A percentile compares a stretch with the other conserved stretches of the same genome.
Conservation (phyloP, 2,329 filamentous ascomycete species). For the Colletotrichum sp. region DNA sequence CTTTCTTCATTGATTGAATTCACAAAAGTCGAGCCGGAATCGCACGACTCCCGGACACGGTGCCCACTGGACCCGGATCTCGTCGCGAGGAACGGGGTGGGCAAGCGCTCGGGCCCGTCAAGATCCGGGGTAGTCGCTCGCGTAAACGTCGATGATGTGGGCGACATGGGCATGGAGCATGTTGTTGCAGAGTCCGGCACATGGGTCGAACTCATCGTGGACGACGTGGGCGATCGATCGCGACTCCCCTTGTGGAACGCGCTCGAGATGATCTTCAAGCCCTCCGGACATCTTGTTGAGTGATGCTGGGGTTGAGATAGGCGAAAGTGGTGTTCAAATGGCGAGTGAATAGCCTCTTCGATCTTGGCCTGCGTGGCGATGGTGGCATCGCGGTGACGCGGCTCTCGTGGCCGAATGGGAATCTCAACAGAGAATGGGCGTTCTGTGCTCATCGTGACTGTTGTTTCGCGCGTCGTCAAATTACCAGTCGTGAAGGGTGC, state of each 20-base stretch:
- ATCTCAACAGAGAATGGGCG: constrained; percentile 9
- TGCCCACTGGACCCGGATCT: constrained; percentile 4
- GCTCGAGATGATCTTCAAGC: constrained; percentile 16
- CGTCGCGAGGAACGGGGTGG: constrained; percentile 10
- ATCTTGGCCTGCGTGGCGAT: not conserved
- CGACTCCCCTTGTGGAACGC: constrained; percentile 5
- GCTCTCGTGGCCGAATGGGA: constrained; percentile 18
- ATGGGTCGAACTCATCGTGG: constrained; percentile 40
- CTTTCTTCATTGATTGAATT: constrained; percentile 16
- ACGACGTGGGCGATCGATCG: constrained; percentile 40
- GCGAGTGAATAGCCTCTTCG: constrained; percentile 2
- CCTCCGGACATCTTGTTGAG: constrained; percentile 17
- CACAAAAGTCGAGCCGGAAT: constrained; percentile 43
- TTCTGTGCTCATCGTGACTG: not conserved
- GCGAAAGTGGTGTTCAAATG: constrained; percentile 9
- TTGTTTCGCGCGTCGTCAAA: not conserved
- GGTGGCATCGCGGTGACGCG: constrained; percentile 14
- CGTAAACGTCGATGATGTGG: constrained; percentile 22
- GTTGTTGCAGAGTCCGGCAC: constrained; percentile 44
- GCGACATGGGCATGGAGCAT: constrained; percentile 32
- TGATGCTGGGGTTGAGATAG: not conserved
- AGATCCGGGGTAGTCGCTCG: constrained; percentile 23
- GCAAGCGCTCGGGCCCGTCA: constrained; percentile 9
- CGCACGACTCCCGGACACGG: constrained; percentile 28
- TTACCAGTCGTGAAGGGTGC: not conserved